A percentile compares a stretch with the other conserved stretches of the same genome.
phyloP scores from a whole-genome alignment of 73 alveolate species.

The Paramecium caudatum region DNA sequence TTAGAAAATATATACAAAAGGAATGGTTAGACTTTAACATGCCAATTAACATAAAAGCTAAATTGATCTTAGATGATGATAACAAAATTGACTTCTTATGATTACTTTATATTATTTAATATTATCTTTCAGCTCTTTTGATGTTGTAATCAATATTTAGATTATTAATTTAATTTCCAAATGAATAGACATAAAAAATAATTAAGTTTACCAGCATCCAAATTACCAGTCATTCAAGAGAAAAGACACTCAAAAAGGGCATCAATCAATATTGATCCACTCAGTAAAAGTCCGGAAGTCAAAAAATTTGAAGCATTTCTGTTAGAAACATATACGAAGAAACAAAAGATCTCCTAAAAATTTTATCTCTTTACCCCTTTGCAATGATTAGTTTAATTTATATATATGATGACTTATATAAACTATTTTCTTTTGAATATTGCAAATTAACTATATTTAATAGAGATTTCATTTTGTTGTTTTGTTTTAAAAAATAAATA shows the following conservation, averaged over 20 bases:
- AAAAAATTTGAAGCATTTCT: constrained; percentile 12
- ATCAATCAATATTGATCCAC: background rate
- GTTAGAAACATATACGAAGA: constrained; percentile 28
- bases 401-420: too few species aligned
- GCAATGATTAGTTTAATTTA: background rate
- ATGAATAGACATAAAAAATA: background rate
- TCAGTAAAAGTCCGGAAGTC: background rate
- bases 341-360: background rate
- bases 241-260: background rate
- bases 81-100: too few species aligned
- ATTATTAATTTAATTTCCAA: too few species aligned
- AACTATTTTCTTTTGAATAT: too few species aligned
- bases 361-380: constrained; percentile 32
- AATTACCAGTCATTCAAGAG: background rate
- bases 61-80: constrained; percentile 17
- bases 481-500: too few species aligned
- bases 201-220: background rate
- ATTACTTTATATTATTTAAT: too few species aligned
- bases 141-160: background rate
- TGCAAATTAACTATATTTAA: too few species aligned
- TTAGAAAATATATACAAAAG: background rate
- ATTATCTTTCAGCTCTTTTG: too few species aligned
- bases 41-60: constrained; percentile 1
- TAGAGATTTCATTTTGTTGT: too few species aligned
- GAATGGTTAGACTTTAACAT: background rate